These are phyloP conservation scores for Hippophae gyantsensis DNA, from an alignment of 306 rosid species.

Conservation along the genomic window DNA sequence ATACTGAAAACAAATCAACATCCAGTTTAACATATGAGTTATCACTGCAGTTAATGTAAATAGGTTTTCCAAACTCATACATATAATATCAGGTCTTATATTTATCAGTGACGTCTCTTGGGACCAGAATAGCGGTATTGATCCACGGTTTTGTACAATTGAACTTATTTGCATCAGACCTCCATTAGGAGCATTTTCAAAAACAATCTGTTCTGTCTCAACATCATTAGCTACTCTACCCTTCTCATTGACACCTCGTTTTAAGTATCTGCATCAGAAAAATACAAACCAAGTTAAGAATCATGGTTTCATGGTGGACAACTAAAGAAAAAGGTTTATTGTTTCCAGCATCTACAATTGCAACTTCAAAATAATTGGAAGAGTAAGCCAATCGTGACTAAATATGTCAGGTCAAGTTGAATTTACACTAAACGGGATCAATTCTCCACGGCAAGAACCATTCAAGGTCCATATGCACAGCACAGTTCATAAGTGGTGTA, in stretches of 20 bases:
- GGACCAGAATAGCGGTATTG: conserved; percentile 98
- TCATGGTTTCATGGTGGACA: neutral
- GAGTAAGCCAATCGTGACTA: too few species aligned
- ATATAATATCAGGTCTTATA: conserved; percentile 76
- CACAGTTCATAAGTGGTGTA: neutral
- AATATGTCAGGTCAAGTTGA: too few species aligned
- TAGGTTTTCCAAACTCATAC: conserved; percentile 34
- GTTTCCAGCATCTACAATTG: too few species aligned
- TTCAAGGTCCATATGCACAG: conserved; percentile 10
- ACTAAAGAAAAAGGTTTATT: conserved; percentile 4
- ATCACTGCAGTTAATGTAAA: conserved; percentile 10
- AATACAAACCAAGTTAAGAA: conserved; percentile 15
- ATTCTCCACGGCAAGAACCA: neutral
- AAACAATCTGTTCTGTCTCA: conserved; percentile 90
- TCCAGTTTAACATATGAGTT: conserved; percentile 19
- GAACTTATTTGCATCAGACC: conserved; percentile 75
- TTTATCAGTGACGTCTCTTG: conserved; percentile 81
- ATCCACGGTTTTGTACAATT: conserved; percentile 83
- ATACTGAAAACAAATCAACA: conserved; percentile 38
- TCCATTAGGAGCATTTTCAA: conserved; percentile 49
- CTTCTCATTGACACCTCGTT: conserved; percentile 90
- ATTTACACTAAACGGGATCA: too few species aligned
- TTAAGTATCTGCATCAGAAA: conserved; percentile 60
- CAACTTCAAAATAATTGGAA: too few species aligned
- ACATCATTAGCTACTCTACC: conserved; percentile 99